These are phyloP conservation scores for Gloeopeniophorella convolvens DNA, from an alignment of 768 basidiomycete genomes.

Conservation along the genomic window DNA sequence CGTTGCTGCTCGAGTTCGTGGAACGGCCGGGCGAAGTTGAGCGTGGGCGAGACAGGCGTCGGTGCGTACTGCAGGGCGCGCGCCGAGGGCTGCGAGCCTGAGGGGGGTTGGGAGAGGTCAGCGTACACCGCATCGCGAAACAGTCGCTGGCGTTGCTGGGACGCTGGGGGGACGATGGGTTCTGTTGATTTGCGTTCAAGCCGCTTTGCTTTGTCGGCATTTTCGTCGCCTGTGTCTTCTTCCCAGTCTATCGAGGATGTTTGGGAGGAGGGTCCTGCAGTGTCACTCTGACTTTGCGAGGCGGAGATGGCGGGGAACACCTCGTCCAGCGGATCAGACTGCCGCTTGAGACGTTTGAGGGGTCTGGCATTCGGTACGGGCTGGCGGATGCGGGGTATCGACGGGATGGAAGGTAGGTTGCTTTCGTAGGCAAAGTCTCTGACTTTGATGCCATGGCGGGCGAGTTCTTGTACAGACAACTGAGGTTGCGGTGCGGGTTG, in stretches of 20 bases:
- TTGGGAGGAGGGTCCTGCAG: neutral
- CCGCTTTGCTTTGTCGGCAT: conserved; percentile 1
- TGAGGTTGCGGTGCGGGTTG: neutral
- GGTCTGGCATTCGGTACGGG: conserved; percentile 37
- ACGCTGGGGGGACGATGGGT: conserved; percentile 10
- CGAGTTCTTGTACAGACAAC: conserved; percentile 24
- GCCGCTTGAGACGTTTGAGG: conserved; percentile 33
- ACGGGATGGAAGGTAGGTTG: conserved; percentile 52
- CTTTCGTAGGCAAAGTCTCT: conserved; percentile 66
- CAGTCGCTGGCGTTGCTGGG: neutral
- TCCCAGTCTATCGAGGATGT: neutral
- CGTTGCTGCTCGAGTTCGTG: neutral
- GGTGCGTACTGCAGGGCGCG: neutral
- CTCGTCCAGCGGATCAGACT: conserved; percentile 27
- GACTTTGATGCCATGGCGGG: conserved; percentile 35
- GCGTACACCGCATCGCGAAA: conserved; percentile 11
- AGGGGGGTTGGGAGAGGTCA: conserved; percentile 11
- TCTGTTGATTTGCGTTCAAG: conserved; percentile 19
- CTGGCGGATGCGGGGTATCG: conserved; percentile 44
- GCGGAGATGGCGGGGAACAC: conserved; percentile 15
- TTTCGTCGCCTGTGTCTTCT: neutral
- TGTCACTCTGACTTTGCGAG: conserved; percentile 9
- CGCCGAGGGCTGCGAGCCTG: conserved; percentile 6
- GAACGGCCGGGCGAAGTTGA: neutral
- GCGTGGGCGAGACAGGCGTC: neutral